Conservation (phyloP, 1,139 yeast species). For the Candida anutae region DNA sequence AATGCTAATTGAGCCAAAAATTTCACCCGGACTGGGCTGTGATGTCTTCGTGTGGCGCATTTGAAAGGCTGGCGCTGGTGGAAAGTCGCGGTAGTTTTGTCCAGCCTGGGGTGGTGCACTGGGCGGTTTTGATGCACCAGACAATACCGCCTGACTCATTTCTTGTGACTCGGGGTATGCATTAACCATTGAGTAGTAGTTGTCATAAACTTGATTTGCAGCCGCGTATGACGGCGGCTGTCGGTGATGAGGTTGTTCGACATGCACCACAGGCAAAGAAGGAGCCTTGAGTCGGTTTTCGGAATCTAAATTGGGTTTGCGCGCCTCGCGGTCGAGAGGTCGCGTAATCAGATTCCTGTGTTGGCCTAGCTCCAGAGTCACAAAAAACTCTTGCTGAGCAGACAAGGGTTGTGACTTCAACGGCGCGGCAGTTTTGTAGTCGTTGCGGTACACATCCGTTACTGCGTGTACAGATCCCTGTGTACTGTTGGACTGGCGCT, state of each 20-base stretch:
- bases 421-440: slow-evolving; percentile 43
- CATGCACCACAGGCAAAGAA: too few relatives aligned
- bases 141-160: too few relatives aligned
- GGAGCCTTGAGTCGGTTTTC: not conserved
- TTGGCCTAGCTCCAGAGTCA: too few relatives aligned
- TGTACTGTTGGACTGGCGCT: too few relatives aligned
- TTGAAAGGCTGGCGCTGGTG: not conserved
- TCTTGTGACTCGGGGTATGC: too few relatives aligned
- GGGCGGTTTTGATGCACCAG: too few relatives aligned
- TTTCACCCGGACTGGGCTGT: slow-evolving; percentile 17
- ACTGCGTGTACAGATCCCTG: too few relatives aligned
- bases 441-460: slow-evolving; percentile 46
- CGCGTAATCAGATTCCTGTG: slow-evolving; percentile 4
- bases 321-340: not conserved
- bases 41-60: slow-evolving; percentile 1
- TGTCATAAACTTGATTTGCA: not conserved
- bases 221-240: not conserved
- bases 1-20: slow-evolving; percentile 35
- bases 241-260: too few relatives aligned
- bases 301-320: not conserved
- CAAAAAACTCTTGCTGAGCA: slow-evolving; percentile 43
- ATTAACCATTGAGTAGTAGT: not conserved
- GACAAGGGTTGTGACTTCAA: slow-evolving; percentile 47
- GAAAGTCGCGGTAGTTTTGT: not conserved
- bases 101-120: not conserved